A percentile compares a stretch with the other conserved stretches of the same genome.
Conservation (phyloP, 1,284 basidiomycete species). For the Takashimella tepidaria region DNA sequence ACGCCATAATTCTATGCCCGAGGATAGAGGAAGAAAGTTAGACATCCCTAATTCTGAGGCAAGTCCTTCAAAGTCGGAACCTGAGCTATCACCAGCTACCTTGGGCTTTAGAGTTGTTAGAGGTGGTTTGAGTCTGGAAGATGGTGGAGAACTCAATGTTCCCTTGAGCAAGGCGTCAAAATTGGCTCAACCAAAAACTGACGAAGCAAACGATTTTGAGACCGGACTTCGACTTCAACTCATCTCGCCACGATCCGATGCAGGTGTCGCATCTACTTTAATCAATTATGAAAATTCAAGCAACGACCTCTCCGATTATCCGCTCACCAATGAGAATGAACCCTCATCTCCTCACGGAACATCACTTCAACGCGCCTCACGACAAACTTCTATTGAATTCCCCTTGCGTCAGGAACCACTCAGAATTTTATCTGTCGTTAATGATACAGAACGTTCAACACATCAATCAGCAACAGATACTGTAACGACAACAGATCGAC, state of each 20-base stretch:
- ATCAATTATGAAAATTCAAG: neutral
- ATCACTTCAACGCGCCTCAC: neutral
- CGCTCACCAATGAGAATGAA: neutral
- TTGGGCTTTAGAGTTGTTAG: neutral
- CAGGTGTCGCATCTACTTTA: neutral
- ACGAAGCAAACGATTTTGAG: neutral
- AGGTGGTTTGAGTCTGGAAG: neutral
- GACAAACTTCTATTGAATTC: conserved; percentile 16
- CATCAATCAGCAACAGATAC: neutral
- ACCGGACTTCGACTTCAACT: neutral
- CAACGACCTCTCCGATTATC: neutral
- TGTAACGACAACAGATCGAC: neutral
- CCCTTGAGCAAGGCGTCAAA: too few relatives aligned
- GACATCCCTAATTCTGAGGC: neutral
- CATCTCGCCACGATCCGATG: neutral
- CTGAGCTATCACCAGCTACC: neutral
- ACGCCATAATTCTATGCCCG: neutral
- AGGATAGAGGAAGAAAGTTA: neutral
- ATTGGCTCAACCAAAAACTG: too few relatives aligned
- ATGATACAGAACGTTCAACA: neutral
- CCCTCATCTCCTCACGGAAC: neutral
- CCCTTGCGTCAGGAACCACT: conserved; percentile 9
- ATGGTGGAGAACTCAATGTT: neutral
- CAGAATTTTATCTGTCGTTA: conserved; percentile 6
- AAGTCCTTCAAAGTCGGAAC: neutral